phyloP scores from a whole-genome alignment of 768 basidiomycete genomes.

The Calvatia gigantea region DNA sequence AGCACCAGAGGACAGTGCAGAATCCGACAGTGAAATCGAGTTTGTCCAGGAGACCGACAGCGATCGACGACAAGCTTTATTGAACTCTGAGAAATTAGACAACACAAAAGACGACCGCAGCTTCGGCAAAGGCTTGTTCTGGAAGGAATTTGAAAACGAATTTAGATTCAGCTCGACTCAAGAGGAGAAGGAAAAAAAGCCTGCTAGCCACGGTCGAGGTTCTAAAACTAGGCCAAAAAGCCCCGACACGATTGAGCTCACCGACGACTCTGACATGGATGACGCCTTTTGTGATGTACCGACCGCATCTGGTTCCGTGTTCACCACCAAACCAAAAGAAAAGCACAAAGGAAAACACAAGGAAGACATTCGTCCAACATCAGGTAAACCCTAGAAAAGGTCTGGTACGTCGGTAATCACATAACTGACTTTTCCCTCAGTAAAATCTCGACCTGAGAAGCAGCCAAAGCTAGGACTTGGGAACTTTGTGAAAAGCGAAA shows the following conservation, averaged over 20 bases:
- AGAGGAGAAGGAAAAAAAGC: background rate
- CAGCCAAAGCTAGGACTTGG: slow-evolving; percentile 22
- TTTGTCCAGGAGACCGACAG: slow-evolving; percentile 38
- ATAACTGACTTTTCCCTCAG: background rate
- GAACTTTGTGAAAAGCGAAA: slow-evolving; percentile 39
- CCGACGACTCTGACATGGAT: slow-evolving; percentile 18
- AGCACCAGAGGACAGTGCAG: slow-evolving; percentile 17
- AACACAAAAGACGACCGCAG: slow-evolving; percentile 36
- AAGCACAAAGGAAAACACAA: slow-evolving; percentile 14
- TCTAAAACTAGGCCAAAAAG: background rate
- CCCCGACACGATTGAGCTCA: slow-evolving; percentile 8
- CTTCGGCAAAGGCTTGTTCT: slow-evolving; percentile 35
- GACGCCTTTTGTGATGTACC: slow-evolving; percentile 23
- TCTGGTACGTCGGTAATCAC: background rate
- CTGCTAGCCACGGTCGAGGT: background rate
- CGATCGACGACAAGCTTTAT: slow-evolving; percentile 49
- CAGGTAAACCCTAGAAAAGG: background rate
- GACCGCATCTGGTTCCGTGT: slow-evolving; percentile 31
- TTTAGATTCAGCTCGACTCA: slow-evolving; percentile 36
- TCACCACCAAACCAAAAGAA: slow-evolving; percentile 16
- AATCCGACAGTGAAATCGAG: slow-evolving; percentile 35
- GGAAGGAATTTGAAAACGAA: slow-evolving; percentile 45
- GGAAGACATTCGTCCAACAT: background rate
- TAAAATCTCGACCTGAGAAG: background rate
- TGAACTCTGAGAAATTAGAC: slow-evolving; percentile 36